Evolutionary conservation across 2,329 filamentous ascomycete genomes (phyloP).

Genomic region (Pseudogymnoascus sp.): DNA sequence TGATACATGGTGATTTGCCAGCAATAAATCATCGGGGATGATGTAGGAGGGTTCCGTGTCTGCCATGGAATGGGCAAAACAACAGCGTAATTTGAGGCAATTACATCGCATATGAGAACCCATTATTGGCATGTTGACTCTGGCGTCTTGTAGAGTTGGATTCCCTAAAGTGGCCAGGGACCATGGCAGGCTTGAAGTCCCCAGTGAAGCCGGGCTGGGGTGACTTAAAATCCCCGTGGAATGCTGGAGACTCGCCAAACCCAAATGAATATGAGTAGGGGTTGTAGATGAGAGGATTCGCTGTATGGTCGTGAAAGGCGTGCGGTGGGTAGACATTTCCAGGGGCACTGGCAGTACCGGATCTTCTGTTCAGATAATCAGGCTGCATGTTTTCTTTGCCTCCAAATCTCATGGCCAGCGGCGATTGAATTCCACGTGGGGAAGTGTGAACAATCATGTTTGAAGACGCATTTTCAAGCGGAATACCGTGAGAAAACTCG

Average conservation of each 20-base stretch:
- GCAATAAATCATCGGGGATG: not conserved
- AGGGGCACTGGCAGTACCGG: conserved; percentile 10
- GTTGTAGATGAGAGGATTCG: conserved; percentile 24
- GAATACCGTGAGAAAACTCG: conserved; percentile 20
- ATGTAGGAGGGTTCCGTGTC: not conserved
- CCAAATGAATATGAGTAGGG: conserved; percentile 17
- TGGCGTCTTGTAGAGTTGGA: not conserved
- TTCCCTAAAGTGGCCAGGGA: not conserved
- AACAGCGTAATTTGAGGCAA: not conserved
- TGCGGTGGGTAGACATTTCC: conserved; percentile 23
- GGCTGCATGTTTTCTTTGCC: conserved; percentile 23
- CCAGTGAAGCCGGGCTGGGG: conserved; percentile 13
- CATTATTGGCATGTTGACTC: not conserved
- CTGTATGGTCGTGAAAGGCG: conserved; percentile 20
- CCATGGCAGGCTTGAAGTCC: conserved; percentile 15
- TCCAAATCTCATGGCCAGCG: conserved; percentile 14
- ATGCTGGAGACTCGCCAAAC: conserved; percentile 11
- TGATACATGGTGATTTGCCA: not conserved
- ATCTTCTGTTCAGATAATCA: conserved; percentile 16
- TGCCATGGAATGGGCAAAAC: not conserved
- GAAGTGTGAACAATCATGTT: conserved; percentile 15
- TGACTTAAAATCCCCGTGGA: conserved; percentile 10
- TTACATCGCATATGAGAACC: not conserved
- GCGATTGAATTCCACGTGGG: conserved; percentile 21
- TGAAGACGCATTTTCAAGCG: conserved; percentile 15